Evolutionary conservation across 768 basidiomycete species (phyloP).

Genomic region (Cyathus striatus): DNA sequence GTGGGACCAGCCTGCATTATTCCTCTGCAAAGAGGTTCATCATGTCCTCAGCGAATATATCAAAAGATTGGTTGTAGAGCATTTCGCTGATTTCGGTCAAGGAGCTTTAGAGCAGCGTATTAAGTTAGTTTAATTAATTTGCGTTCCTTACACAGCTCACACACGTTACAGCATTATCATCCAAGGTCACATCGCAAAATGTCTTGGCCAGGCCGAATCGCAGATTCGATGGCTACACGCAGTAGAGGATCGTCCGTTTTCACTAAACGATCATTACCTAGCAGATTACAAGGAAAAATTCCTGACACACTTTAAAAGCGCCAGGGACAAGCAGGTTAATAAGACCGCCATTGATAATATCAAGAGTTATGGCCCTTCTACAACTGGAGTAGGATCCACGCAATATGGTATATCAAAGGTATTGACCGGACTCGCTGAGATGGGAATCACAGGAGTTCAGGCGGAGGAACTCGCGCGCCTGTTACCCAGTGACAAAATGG

Average conservation of each 20-base stretch:
- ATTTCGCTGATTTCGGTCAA: slow-evolving; percentile 41
- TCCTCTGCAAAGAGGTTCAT: slow-evolving; percentile 31
- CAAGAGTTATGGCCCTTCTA: slow-evolving; percentile 25
- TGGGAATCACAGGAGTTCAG: slow-evolving; percentile 32
- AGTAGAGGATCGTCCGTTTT: slow-evolving; percentile 38
- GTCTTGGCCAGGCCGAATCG: slow-evolving; percentile 24
- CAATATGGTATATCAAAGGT: too few relatives aligned
- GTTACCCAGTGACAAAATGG: slow-evolving; percentile 45
- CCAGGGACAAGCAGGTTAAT: slow-evolving; percentile 20
- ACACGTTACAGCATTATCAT: slow-evolving; percentile 33
- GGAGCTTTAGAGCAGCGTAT: slow-evolving; percentile 41
- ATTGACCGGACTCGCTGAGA: slow-evolving; percentile 26
- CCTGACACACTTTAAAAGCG: slow-evolving; percentile 32
- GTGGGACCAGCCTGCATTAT: slow-evolving; percentile 37
- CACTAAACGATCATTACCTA: slow-evolving; percentile 45
- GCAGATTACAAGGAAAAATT: slow-evolving; percentile 42
- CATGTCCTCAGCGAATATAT: slow-evolving; percentile 27
- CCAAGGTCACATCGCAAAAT: slow-evolving; percentile 35
- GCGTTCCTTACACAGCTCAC: not conserved
- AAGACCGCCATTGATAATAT: not conserved
- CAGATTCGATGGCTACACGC: slow-evolving; percentile 39
- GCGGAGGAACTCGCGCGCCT: slow-evolving; percentile 43
- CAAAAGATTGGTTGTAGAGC: slow-evolving; percentile 26
- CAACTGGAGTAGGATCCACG: too few relatives aligned
- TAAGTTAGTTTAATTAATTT: slow-evolving; percentile 8